A percentile compares a stretch with the other conserved stretches of the same genome.
These are phyloP conservation scores for Pseudocercospora crystallina DNA, from an alignment of 2,329 filamentous ascomycete species.

Conservation along the genomic window DNA sequence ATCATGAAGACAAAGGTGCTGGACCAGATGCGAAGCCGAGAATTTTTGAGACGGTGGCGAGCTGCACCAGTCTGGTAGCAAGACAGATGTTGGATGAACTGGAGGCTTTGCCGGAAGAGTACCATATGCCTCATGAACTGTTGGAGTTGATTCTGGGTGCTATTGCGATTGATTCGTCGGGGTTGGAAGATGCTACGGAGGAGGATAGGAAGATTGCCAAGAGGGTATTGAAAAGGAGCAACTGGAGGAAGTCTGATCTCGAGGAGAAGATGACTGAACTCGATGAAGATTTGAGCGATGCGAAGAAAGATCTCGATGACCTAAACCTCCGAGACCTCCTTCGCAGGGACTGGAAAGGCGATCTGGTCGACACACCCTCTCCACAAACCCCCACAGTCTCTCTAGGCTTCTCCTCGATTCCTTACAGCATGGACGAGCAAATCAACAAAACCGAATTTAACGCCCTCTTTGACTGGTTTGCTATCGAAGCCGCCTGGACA, in stretches of 20 bases:
- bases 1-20: constrained; percentile 46
- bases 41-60: constrained; percentile 46
- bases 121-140: constrained; percentile 50
- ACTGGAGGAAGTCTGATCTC: constrained; percentile 42
- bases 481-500: constrained; percentile 50
- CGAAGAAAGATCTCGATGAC: constrained; percentile 45
- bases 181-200: constrained; percentile 40
- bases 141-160: constrained; percentile 50
- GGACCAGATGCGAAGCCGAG: constrained; percentile 45
- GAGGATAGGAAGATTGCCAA: constrained; percentile 41
- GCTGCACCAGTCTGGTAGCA: constrained; percentile 49
- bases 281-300: constrained; percentile 40
- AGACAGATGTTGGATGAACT: constrained; percentile 50
- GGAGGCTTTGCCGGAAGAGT: constrained; percentile 44
- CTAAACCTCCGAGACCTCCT: constrained; percentile 47
- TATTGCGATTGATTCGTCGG: constrained; percentile 49
- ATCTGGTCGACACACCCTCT: constrained; percentile 48
- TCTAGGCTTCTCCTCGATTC: constrained; percentile 49
- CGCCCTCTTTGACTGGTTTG: constrained; percentile 52
- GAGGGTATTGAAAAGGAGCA: constrained; percentile 44
- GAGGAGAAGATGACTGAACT: constrained; percentile 45
- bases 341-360: constrained; percentile 50
- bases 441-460: constrained; percentile 48
- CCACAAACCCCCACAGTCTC: constrained; percentile 48
- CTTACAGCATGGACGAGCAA: constrained; percentile 48